phyloP scores from a whole-genome alignment of 2,329 filamentous ascomycete genomes.

The Cytospora paraplurivora region DNA sequence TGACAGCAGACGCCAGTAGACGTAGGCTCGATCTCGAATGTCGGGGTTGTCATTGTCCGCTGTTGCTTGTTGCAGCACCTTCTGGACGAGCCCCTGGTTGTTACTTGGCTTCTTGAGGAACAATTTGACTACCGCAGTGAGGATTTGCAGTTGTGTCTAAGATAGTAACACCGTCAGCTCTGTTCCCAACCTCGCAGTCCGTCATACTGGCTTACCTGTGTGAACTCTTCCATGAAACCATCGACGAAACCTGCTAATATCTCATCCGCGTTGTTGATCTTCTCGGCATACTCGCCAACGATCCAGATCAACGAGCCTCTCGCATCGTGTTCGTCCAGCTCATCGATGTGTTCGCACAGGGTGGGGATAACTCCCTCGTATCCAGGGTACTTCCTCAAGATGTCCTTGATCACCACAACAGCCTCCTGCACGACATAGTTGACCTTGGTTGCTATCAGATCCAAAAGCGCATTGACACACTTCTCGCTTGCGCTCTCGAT shows the following conservation, averaged over 20 bases:
- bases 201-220: conserved; percentile 63
- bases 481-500: conserved; percentile 94
- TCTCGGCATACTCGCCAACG: conserved; percentile 97
- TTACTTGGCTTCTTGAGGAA: conserved; percentile 96
- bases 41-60: conserved; percentile 97
- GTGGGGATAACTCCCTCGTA: conserved; percentile 98
- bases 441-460: conserved; percentile 95
- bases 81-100: conserved; percentile 88
- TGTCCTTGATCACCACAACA: conserved; percentile 98
- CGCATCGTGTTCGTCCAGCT: conserved; percentile 91
- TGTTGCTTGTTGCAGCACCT: conserved; percentile 89
- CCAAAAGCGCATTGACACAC: conserved; percentile 90
- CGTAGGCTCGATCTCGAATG: conserved; percentile 93
- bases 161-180: conserved; percentile 27
- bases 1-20: conserved; percentile 96
- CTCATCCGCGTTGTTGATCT: conserved; percentile 97
- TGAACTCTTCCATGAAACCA: conserved; percentile 93
- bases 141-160: conserved; percentile 94
- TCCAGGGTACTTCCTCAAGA: conserved; percentile 94
- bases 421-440: conserved; percentile 99
- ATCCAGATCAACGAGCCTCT: conserved; percentile 96
- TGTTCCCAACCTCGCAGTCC: not conserved
- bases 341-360: conserved; percentile 94
- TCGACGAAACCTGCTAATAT: conserved; percentile 92
- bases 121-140: conserved; percentile 95